Conservation (phyloP, 2,329 filamentous ascomycete species). For the Botrytis tulipae region DNA sequence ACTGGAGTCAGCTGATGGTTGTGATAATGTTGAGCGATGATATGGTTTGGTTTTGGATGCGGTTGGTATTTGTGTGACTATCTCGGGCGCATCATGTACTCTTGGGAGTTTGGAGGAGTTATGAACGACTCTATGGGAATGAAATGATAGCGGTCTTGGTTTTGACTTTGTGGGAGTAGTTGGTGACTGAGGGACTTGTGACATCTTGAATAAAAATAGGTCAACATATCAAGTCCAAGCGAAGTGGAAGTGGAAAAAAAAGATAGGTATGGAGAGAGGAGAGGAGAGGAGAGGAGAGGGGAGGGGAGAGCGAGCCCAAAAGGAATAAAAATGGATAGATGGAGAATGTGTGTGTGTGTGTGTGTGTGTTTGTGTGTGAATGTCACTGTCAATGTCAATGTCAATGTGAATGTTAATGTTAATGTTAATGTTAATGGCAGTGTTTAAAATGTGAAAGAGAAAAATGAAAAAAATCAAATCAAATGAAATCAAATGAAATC, state of each 20-base stretch:
- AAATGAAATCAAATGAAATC: too few relatives aligned
- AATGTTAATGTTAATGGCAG: background rate
- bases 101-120: constrained; percentile 24
- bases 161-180: background rate
- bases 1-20: constrained; percentile 14
- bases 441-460: background rate
- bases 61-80: constrained; percentile 15
- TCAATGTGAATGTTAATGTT: too few relatives aligned
- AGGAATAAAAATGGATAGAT: background rate
- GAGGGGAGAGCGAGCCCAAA: background rate
- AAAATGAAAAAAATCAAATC: background rate
- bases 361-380: background rate
- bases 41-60: background rate
- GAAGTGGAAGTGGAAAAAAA: background rate
- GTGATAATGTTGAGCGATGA: constrained; percentile 7
- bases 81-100: constrained; percentile 21
- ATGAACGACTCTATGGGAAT: constrained; percentile 22
- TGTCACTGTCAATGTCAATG: background rate
- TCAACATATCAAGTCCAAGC: constrained; percentile 17
- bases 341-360: too few relatives aligned
- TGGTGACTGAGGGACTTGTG: constrained; percentile 18
- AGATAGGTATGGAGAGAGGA: too few relatives aligned
- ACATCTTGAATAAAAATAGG: constrained; percentile 22
- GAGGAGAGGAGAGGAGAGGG: background rate
- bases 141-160: constrained; percentile 21